Evolutionary conservation across 768 basidiomycete species (phyloP), one percentile per base, ranked within the genome.

Genomic region (Lactarius evosmus): DNA sequence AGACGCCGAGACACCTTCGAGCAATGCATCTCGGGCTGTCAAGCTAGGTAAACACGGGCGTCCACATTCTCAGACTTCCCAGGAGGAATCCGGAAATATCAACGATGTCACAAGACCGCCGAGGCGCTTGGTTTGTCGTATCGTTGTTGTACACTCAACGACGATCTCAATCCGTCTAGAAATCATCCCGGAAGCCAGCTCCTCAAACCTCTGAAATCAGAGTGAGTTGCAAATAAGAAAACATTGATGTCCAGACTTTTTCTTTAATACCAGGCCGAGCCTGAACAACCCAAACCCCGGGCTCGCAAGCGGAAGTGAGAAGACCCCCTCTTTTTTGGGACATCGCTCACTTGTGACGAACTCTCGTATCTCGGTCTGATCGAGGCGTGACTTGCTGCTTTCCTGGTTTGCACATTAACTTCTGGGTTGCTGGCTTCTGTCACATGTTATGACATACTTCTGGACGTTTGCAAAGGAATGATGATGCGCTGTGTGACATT

Each of bases 21-120:
- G 36, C 40, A 19, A 55, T 38, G 33, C 52, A 44, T 27, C 49
- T 50, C 33, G 38, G 38, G 49, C 27, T 44, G 33, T 56, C 27
- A 55, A 27, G 57, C 30, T 56, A 32, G 56, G 50, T 51, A 50
- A 59, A 56, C 52, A 59, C 25, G 58, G 58, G 38, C 72, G 71
- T 67, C 71, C 49, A 65, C 70, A 3, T 66, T 70, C 54, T 67
- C 73, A 58, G 69, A 71, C 63, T 83, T 25, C 91, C 38, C 67
- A 65, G 1, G 49, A 30, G 19, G 50, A 29, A 12, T 34, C 55
- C 9, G 59, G 27, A 52, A 57, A 22, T 36, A 34, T 27, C 22
- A 52, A 55, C 9, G 63, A 65, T 19, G 19, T 36, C 7, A 57
- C 55, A 34, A 61, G 59, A 27, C 55, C 63, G 1, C 55, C n/a